Evolutionary conservation across 2,329 filamentous ascomycete genomes (phyloP).

Genomic region (Penicillium sp.): DNA sequence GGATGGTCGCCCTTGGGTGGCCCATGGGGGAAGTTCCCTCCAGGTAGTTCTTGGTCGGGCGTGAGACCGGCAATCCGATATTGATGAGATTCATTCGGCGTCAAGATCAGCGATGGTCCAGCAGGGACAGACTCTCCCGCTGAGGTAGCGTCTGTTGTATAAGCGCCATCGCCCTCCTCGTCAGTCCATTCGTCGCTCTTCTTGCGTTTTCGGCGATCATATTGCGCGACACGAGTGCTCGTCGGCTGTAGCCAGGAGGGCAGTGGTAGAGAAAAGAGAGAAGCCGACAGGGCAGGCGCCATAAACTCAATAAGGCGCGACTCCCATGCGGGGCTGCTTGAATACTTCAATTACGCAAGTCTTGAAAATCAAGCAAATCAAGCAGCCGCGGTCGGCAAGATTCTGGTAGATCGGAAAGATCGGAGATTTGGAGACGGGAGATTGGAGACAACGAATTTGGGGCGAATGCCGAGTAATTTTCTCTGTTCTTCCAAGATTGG

Average conservation of each 20-base stretch:
- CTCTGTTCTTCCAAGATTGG: background rate
- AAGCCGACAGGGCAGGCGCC: slow-evolving; percentile 38
- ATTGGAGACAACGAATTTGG: background rate
- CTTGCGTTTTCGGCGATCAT: slow-evolving; percentile 43
- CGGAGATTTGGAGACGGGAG: background rate
- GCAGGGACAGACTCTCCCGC: slow-evolving; percentile 26
- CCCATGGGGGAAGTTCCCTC: slow-evolving; percentile 48
- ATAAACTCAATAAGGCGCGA: slow-evolving; percentile 27
- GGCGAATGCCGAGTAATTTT: background rate
- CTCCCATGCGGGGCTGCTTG: slow-evolving; percentile 13
- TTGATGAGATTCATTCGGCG: slow-evolving; percentile 48
- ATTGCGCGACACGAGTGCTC: slow-evolving; percentile 41
- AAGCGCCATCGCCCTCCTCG: slow-evolving; percentile 30
- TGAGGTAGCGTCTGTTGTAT: slow-evolving; percentile 37
- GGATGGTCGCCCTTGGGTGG: slow-evolving; percentile 23
- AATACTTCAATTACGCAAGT: background rate
- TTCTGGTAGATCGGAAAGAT: background rate
- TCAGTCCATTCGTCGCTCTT: slow-evolving; percentile 34
- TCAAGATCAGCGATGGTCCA: slow-evolving; percentile 35
- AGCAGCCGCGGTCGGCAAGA: background rate
- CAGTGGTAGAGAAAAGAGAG: slow-evolving; percentile 45
- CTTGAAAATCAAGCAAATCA: background rate
- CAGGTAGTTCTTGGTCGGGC: slow-evolving; percentile 43
- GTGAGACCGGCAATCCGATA: slow-evolving; percentile 49
- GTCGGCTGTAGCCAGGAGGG: slow-evolving; percentile 41